These are phyloP conservation scores for Bolboschoenoplectus hybrid DNA, from an alignment of 202 grass and related monocot genomes.

Conservation along the genomic window DNA sequence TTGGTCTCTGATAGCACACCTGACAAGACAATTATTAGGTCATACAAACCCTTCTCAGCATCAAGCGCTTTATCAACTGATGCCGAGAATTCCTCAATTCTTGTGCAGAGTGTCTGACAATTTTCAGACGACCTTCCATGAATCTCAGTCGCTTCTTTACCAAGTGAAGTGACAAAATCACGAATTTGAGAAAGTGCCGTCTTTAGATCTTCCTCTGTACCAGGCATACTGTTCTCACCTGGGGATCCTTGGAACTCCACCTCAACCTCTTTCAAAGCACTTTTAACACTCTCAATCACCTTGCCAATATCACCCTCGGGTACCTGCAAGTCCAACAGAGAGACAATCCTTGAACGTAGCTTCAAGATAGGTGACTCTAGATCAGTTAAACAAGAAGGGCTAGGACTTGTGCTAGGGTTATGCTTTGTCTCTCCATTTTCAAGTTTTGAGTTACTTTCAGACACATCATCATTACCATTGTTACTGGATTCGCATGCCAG, in stretches of 20 bases:
- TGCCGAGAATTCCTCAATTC: slow-evolving; percentile 68
- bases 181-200: slow-evolving; percentile 80
- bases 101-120: slow-evolving; percentile 56
- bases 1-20: slow-evolving; percentile 67
- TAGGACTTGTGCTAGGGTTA: slow-evolving; percentile 49
- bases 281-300: slow-evolving; percentile 69
- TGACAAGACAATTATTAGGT: slow-evolving; percentile 61
- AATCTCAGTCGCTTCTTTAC: slow-evolving; percentile 62
- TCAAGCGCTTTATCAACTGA: slow-evolving; percentile 63
- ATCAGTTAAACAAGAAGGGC: slow-evolving; percentile 45
- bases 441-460: slow-evolving; percentile 60
- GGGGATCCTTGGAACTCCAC: slow-evolving; percentile 52
- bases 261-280: slow-evolving; percentile 76
- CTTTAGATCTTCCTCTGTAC: slow-evolving; percentile 58
- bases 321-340: slow-evolving; percentile 65
- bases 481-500: slow-evolving; percentile 70
- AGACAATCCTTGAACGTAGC: slow-evolving; percentile 78
- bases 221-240: slow-evolving; percentile 44
- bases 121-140: slow-evolving; percentile 57
- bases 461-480: slow-evolving; percentile 48
- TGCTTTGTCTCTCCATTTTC: slow-evolving; percentile 50
- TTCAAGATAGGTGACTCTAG: slow-evolving; percentile 62
- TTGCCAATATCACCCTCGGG: slow-evolving; percentile 58
- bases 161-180: slow-evolving; percentile 73
- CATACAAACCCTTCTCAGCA: slow-evolving; percentile 54